Conservation (phyloP, 305 asterid species). For the Lippia alba region DNA sequence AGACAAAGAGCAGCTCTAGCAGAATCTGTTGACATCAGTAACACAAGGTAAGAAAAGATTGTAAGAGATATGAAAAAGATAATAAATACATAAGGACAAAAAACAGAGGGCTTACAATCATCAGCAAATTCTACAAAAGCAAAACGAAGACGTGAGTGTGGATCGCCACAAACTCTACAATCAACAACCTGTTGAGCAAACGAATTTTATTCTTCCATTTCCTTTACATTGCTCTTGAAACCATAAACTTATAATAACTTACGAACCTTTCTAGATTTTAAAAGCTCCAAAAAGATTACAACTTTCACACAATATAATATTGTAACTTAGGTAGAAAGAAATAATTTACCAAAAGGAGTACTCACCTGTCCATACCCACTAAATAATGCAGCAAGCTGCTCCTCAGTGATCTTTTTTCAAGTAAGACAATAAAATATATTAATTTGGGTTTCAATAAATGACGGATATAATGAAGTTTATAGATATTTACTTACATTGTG, state of each 20-base stretch:
- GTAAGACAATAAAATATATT: conserved; percentile 29
- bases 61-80: conserved; percentile 13
- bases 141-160: conserved; percentile 91
- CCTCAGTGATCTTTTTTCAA: conserved; percentile 71
- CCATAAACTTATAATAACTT: neutral
- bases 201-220: neutral
- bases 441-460: conserved; percentile 28
- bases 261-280: neutral
- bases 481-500: conserved; percentile 61
- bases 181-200: conserved; percentile 68
- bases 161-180: conserved; percentile 94
- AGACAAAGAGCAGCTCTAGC: conserved; percentile 76
- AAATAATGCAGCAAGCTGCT: conserved; percentile 87
- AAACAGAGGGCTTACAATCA: conserved; percentile 57
- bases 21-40: conserved; percentile 56
- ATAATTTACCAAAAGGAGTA: conserved; percentile 4
- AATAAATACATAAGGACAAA: conserved; percentile 5
- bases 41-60: conserved; percentile 24
- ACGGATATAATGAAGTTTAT: conserved; percentile 4
- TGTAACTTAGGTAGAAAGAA: conserved; percentile 4
- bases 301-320: neutral
- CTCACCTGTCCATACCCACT: conserved; percentile 85
- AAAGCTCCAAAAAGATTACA: neutral
- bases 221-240: neutral
- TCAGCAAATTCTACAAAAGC: conserved; percentile 90